These are phyloP conservation scores for Wolfiporia cocos DNA, from an alignment of 1,284 basidiomycete species.

Conservation along the genomic window DNA sequence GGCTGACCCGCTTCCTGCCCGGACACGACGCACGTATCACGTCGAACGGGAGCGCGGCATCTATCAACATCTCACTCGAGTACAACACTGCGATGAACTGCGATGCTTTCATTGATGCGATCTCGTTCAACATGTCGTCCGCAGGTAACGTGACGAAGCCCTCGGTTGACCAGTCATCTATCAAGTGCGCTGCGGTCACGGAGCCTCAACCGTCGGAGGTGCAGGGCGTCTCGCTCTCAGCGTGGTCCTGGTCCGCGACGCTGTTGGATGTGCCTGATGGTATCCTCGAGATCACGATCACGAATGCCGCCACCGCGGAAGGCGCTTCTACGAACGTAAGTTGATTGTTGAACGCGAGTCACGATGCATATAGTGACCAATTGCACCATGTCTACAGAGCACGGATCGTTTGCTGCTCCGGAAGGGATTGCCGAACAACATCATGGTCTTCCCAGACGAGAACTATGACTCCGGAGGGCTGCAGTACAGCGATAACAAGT, in stretches of 20 bases:
- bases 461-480: constrained; percentile 73
- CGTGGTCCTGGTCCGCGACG: constrained; percentile 70
- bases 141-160: constrained; percentile 60
- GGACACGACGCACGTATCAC: constrained; percentile 79
- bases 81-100: constrained; percentile 79
- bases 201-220: constrained; percentile 42
- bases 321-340: constrained; percentile 51
- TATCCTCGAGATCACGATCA: constrained; percentile 66
- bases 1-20: constrained; percentile 73
- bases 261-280: constrained; percentile 74
- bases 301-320: constrained; percentile 41
- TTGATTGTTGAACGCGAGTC: no score
- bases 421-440: constrained; percentile 69
- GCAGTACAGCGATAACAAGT: constrained; percentile 52
- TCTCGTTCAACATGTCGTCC: constrained; percentile 63
- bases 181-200: constrained; percentile 40
- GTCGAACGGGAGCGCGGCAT: constrained; percentile 31
- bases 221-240: constrained; percentile 48
- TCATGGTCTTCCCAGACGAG: constrained; percentile 76
- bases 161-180: constrained; percentile 36
- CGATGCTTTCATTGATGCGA: constrained; percentile 49
- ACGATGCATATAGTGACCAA: neutral
- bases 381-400: constrained; percentile 29
- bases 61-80: constrained; percentile 64
- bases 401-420: constrained; percentile 74